These are phyloP conservation scores for Miscanthus lutarioriparius DNA, from an alignment of 176 grass and related monocot genomes.

Conservation along the genomic window DNA sequence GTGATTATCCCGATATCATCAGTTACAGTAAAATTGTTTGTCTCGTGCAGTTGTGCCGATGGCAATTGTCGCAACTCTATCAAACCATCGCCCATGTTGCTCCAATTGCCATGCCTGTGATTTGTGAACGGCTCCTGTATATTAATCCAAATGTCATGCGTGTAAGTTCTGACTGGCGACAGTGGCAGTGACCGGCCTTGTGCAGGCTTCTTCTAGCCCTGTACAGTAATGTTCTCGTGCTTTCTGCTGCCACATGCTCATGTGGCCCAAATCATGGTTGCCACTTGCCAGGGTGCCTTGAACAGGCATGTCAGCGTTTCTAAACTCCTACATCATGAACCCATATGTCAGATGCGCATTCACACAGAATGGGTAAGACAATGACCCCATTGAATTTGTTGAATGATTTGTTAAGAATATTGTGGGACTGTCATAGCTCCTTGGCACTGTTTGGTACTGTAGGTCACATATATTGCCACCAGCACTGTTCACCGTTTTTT, in stretches of 20 bases:
- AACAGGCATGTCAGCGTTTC: conserved; percentile 11
- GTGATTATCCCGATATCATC: neutral
- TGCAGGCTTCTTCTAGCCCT: neutral
- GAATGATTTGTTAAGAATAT: neutral
- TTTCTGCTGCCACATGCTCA: conserved; percentile 2
- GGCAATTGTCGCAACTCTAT: neutral
- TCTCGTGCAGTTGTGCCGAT: neutral
- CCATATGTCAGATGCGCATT: conserved; percentile 13
- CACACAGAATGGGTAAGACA: neutral
- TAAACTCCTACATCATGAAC: neutral
- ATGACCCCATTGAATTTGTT: neutral
- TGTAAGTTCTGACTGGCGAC: neutral
- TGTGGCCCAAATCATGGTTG: neutral
- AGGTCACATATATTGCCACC: no score
- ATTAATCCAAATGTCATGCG: neutral
- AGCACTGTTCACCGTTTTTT: no score
- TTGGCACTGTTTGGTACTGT: no score
- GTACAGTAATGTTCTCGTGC: neutral
- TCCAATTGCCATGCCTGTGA: conserved; percentile 16
- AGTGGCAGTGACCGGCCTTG: no score
- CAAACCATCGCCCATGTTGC: neutral
- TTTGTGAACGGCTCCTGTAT: neutral
- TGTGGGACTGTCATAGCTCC: no score
- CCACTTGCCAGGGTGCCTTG: neutral
- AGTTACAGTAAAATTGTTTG: neutral